Conservation (phyloP, 305 asterid species). For the Solanum hybrid region DNA sequence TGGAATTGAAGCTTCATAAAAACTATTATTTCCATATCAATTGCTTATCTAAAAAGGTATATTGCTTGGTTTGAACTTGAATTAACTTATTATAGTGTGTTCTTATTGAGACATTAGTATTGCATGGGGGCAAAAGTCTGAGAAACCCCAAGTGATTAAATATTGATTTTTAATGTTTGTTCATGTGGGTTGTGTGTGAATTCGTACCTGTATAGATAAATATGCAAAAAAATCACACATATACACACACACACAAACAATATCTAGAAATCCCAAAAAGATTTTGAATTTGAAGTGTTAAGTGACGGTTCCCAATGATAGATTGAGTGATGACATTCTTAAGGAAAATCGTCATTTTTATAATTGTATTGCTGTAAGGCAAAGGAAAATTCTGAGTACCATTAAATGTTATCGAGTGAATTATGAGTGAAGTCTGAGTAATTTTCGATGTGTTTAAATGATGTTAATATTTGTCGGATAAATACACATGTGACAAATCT, state of each 20-base stretch:
- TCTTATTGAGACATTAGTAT: neutral
- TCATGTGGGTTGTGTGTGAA: neutral
- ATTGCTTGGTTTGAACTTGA: neutral
- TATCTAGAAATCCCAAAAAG: no score
- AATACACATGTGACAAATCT: neutral
- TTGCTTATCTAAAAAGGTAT: neutral
- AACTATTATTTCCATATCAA: no score
- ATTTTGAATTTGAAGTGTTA: neutral
- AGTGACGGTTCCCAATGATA: neutral
- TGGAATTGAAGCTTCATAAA: neutral
- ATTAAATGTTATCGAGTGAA: no score
- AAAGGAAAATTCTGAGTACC: neutral
- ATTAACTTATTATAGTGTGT: neutral
- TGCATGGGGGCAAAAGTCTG: neutral
- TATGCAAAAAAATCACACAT: no score
- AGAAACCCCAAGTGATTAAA: neutral
- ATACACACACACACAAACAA: no score
- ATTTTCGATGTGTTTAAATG: neutral
- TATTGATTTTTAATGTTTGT: no score
- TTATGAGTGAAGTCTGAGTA: neutral
- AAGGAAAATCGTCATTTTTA: neutral
- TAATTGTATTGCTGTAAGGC: no score
- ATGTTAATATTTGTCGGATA: neutral
- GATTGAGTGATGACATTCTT: neutral
- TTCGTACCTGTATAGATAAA: no score